These are phyloP conservation scores for Scheffersomyces quercinus DNA, from an alignment of 1,139 yeast species.

Conservation along the genomic window DNA sequence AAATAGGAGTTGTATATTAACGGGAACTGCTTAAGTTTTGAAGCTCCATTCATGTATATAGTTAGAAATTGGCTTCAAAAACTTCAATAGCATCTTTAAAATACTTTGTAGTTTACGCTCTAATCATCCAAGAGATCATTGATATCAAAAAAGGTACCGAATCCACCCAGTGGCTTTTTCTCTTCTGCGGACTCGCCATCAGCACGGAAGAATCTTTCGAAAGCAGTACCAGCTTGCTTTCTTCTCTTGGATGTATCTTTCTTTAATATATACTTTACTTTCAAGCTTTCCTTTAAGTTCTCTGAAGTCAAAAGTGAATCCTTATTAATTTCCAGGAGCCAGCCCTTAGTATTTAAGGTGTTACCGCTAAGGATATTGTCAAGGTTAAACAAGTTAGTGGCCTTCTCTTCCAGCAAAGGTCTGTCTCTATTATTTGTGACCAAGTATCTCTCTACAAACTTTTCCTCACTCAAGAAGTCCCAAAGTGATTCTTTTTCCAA, in stretches of 20 bases:
- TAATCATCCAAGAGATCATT: conserved; percentile 22
- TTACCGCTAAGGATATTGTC: conserved; percentile 28
- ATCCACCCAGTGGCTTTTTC: conserved; percentile 15
- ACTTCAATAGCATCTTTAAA: too few relatives aligned
- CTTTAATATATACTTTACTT: conserved; percentile 18
- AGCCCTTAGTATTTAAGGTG: conserved; percentile 11
- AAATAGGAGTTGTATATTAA: neutral
- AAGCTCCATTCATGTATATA: neutral
- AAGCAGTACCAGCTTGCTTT: conserved; percentile 10
- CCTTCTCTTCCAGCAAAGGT: conserved; percentile 3
- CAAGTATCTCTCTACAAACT: conserved; percentile 28
- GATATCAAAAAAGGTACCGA: conserved; percentile 35
- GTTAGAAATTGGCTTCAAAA: too few relatives aligned
- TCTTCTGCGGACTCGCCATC: conserved; percentile 8
- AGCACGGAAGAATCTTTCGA: conserved; percentile 10
- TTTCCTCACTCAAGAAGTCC: conserved; percentile 21
- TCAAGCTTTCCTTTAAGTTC: conserved; percentile 21
- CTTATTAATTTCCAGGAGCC: conserved; percentile 18
- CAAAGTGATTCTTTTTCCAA: conserved; percentile 20
- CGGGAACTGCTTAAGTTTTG: too few relatives aligned
- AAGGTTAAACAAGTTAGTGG: conserved; percentile 32
- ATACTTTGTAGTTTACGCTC: neutral
- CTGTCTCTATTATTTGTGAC: conserved; percentile 12
- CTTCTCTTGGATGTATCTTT: conserved; percentile 14
- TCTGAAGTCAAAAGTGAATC: conserved; percentile 15